Evolutionary conservation across 2,329 filamentous ascomycete genomes (phyloP), one percentile per base, ranked within the genome.

Genomic region (Sodiomyces alkalinus): DNA sequence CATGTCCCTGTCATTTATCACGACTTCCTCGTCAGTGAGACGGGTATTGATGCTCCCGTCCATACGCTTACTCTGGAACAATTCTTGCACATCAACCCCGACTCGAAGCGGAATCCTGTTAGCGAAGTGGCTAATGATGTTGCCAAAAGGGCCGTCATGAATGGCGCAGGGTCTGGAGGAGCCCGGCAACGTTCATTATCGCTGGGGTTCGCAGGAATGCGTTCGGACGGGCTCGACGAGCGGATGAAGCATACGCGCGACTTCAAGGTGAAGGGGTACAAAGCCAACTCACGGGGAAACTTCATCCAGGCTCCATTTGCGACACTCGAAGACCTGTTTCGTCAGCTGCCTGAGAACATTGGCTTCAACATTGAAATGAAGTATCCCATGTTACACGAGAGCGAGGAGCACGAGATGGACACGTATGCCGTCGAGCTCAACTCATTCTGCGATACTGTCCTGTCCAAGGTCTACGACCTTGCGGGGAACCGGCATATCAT

Each of bases 301-400:
- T 92, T 92, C 43, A 96, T 98, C 43, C 87, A 96, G 49, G 83
- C 81, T 0, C 85, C 87, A 0, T 98, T 98, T 55, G 86, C 87
- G 6, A 98, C 90, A 0, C 63, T 98, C 4, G 85, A 94, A 51
- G 83, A 94, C 36, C 74, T 96, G 48, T 94, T 98, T 57, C 69
- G 71, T 43, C 77, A 86, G 46, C 59, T 98, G 0, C 83, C 85
- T 0, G 68, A 79, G 37, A 64, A 71, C 10, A 80, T 92, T 14
- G 86, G 90, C 10, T 98, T 98, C 66, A 96, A 98, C 53, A 92
- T 98, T 41, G 90, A 98, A 59, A 80, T 98, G 68, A 96, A 98
- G 56, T 98, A 98, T 48, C 90, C 90, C 5, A 96, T 96, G 86
- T 70, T 98, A 22, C 79, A 87, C 49, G 92, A 98, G 60, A 82